These are phyloP conservation scores for Tulasnella sp. DNA, from an alignment of 768 basidiomycete species.

Conservation along the genomic window DNA sequence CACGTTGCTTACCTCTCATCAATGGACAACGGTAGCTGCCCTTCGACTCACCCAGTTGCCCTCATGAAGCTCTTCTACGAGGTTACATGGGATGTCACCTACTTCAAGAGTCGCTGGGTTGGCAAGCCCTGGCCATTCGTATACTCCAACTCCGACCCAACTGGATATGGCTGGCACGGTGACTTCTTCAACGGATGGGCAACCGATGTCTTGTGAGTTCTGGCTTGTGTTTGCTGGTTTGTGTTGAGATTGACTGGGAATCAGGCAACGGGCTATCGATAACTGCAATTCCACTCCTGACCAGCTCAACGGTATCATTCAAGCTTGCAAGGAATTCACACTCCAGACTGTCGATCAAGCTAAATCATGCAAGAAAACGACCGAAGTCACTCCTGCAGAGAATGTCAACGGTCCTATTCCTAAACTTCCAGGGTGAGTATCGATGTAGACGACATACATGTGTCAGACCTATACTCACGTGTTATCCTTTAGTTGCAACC, in stretches of 20 bases:
- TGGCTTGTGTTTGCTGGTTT: too few relatives aligned
- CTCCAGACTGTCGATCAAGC: slow-evolving; percentile 24
- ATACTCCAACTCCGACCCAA: slow-evolving; percentile 16
- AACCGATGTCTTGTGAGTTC: slow-evolving; percentile 12
- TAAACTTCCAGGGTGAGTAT: slow-evolving; percentile 17
- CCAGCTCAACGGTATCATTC: slow-evolving; percentile 11
- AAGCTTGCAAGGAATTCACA: slow-evolving; percentile 31
- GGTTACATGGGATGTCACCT: slow-evolving; percentile 16
- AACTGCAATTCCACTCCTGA: slow-evolving; percentile 6
- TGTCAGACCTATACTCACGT: background rate
- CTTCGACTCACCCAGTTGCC: slow-evolving; percentile 10
- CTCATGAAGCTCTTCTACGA: slow-evolving; percentile 17
- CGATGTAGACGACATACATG: background rate
- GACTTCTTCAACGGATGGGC: slow-evolving; percentile 20
- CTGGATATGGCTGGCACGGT: slow-evolving; percentile 17
- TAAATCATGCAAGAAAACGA: slow-evolving; percentile 27
- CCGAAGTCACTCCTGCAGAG: slow-evolving; percentile 23
- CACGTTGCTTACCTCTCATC: slow-evolving; percentile 14
- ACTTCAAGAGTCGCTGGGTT: slow-evolving; percentile 14
- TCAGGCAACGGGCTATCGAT: slow-evolving; percentile 13
- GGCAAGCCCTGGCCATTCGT: slow-evolving; percentile 17
- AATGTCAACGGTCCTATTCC: slow-evolving; percentile 16
- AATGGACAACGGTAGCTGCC: slow-evolving; percentile 14
- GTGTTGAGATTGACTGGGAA: too few relatives aligned
- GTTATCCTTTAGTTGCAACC: slow-evolving; percentile 1